Conservation (phyloP, 2,329 filamentous ascomycete species). For the Penicillium occitanis region DNA sequence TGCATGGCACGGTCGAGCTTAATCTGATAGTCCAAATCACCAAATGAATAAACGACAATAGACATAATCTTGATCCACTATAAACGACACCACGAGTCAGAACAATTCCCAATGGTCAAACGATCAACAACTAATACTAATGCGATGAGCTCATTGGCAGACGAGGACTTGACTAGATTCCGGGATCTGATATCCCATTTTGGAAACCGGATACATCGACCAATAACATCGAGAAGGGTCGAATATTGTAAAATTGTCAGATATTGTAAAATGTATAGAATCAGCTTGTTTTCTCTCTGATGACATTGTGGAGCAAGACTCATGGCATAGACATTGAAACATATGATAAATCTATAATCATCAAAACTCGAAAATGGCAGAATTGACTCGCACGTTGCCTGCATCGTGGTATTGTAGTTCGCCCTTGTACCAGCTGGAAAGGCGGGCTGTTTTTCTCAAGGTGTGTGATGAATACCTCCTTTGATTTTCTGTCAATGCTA, state of each 20-base stretch:
- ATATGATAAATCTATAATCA: background rate
- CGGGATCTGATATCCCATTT: constrained; percentile 19
- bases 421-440: constrained; percentile 52
- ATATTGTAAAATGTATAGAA: constrained; percentile 9
- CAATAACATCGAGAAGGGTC: constrained; percentile 3
- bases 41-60: background rate
- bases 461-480: constrained; percentile 26
- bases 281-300: background rate
- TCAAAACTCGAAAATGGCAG: constrained; percentile 29
- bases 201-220: constrained; percentile 16
- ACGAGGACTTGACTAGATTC: background rate
- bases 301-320: background rate
- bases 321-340: background rate
- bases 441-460: constrained; percentile 52
- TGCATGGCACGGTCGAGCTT: background rate
- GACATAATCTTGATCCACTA: background rate
- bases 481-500: background rate
- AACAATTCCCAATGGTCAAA: background rate
- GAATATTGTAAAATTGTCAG: background rate
- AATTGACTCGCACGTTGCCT: constrained; percentile 47
- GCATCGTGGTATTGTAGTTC: constrained; percentile 55
- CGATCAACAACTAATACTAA: background rate
- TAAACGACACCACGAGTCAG: background rate
- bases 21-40: background rate
- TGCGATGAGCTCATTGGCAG: background rate